Evolutionary conservation across 257 asterid genomes (phyloP).

Genomic region (Solanum gandarillasii): DNA sequence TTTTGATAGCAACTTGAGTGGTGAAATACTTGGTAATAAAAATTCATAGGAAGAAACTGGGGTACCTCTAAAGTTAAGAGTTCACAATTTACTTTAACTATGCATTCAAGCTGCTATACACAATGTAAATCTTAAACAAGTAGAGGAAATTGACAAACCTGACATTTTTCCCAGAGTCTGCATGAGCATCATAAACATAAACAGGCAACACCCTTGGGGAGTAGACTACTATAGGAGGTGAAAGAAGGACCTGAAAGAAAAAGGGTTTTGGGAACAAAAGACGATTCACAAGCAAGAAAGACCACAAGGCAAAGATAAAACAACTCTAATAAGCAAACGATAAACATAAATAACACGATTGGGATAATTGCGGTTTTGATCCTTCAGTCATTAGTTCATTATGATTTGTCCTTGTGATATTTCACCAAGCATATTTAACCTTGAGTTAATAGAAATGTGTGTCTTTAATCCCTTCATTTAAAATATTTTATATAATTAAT

Average conservation of each 20-base stretch:
- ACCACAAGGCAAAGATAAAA: too few relatives aligned
- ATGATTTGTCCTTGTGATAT: not conserved
- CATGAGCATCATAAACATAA: constrained; percentile 98
- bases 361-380: not conserved
- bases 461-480: not conserved
- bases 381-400: not conserved
- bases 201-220: constrained; percentile 98
- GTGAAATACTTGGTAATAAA: not conserved
- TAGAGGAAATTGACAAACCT: constrained; percentile 37
- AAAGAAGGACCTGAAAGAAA: constrained; percentile 74
- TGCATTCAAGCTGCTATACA: not conserved
- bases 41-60: not conserved
- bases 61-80: not conserved
- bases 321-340: not conserved
- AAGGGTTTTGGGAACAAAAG: not conserved
- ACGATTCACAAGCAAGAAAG: not conserved
- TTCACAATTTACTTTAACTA: not conserved
- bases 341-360: not conserved
- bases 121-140: not conserved
- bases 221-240: constrained; percentile 97
- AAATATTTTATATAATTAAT: not conserved
- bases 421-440: not conserved
- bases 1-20: not conserved
- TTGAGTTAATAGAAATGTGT: not conserved
- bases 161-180: constrained; percentile 97